Conservation (phyloP, 768 basidiomycete species). For the Amanita muscaria region DNA sequence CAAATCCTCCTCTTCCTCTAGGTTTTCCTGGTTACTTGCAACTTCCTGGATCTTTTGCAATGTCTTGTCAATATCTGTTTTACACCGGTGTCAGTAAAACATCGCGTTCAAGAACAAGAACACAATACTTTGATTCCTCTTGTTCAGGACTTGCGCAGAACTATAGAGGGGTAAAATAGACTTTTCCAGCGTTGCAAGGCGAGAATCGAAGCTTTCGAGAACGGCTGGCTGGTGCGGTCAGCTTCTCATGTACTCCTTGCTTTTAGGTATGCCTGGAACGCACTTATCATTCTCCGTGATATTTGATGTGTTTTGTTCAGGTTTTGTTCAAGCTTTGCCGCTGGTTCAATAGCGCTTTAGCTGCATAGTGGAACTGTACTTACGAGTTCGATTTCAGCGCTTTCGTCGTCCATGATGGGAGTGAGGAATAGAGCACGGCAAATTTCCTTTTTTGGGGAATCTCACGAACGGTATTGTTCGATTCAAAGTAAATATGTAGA, state of each 20-base stretch:
- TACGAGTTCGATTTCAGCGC: slow-evolving; percentile 70
- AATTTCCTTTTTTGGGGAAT: not conserved
- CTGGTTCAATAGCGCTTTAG: not conserved
- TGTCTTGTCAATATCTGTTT: slow-evolving; percentile 74
- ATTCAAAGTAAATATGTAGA: too few relatives aligned
- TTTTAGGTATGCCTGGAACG: slow-evolving; percentile 17
- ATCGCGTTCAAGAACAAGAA: not conserved
- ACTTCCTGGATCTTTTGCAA: slow-evolving; percentile 73
- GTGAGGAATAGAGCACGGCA: not conserved
- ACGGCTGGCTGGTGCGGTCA: slow-evolving; percentile 49
- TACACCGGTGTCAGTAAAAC: not conserved
- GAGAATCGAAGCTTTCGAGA: slow-evolving; percentile 75
- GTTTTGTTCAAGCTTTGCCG: slow-evolving; percentile 72
- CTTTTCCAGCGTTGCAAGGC: slow-evolving; percentile 77
- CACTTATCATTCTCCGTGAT: slow-evolving; percentile 81
- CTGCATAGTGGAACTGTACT: not conserved
- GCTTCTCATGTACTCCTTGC: not conserved
- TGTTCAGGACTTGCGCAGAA: slow-evolving; percentile 67
- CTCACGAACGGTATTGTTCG: too few relatives aligned
- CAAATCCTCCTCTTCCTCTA: slow-evolving; percentile 69
- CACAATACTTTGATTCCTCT: slow-evolving; percentile 59
- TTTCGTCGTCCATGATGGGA: slow-evolving; percentile 46
- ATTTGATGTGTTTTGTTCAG: slow-evolving; percentile 79
- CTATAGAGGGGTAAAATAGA: slow-evolving; percentile 78
- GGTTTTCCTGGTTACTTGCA: slow-evolving; percentile 64